Conservation (phyloP, 2,329 filamentous ascomycete genomes). For the Neonectria neomacrospora region DNA sequence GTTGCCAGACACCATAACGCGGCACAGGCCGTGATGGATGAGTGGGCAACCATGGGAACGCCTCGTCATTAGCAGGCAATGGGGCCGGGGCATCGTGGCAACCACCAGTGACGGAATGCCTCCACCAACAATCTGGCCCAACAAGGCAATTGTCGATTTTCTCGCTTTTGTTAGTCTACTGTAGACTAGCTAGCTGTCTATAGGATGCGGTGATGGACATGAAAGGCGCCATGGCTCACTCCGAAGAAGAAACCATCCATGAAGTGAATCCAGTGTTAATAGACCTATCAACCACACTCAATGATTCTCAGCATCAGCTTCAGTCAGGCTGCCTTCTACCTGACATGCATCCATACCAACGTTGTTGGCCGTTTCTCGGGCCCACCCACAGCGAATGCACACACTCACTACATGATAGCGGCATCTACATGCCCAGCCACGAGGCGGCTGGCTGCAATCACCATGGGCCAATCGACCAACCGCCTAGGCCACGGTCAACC, state of each 20-base stretch:
- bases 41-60: slow-evolving; percentile 13
- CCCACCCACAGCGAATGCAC: slow-evolving; percentile 10
- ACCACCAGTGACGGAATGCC: slow-evolving; percentile 26
- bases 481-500: neutral
- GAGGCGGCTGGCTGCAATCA: slow-evolving; percentile 16
- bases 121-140: slow-evolving; percentile 25
- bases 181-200: neutral
- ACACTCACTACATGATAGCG: neutral
- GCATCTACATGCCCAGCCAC: slow-evolving; percentile 17
- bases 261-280: neutral
- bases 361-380: slow-evolving; percentile 14
- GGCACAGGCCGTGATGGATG: slow-evolving; percentile 1
- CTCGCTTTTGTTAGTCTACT: too few species aligned
- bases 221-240: neutral
- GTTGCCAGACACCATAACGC: slow-evolving; percentile 1
- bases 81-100: slow-evolving; percentile 20
- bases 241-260: neutral
- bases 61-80: slow-evolving; percentile 6
- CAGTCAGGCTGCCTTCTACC: neutral
- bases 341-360: slow-evolving; percentile 4
- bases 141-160: slow-evolving; percentile 21
- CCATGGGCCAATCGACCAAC: slow-evolving; percentile 7
- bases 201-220: neutral
- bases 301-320: neutral
- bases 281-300: neutral